Evolutionary conservation across 352 stramenopile genomes (phyloP), one percentile per base, ranked within the genome.

Genomic region (Pythium phragmiticola): DNA sequence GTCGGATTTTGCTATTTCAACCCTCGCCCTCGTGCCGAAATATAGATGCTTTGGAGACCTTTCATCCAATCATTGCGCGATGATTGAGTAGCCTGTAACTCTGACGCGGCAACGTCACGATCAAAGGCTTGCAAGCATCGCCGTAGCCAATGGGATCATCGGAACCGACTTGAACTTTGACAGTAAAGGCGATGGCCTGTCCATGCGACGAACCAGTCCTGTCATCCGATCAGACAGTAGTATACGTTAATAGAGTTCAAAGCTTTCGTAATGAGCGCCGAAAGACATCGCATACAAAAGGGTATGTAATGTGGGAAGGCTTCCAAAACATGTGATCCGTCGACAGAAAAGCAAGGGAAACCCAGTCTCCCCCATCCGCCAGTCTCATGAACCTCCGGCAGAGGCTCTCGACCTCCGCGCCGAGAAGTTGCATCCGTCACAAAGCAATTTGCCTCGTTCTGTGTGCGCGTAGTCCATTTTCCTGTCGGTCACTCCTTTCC

Each of bases 61-160:
- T 51, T 37, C 57, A 66, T 51, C 64, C 64, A 70, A 70, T 70
- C 63, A 65, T 9, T 19, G 11, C 0, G 36, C 36, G 8, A 3
- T n/a, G 48, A n/a, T 1, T 9, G 17, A 26, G 8, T 28, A n/a
- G 51, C 34, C 17, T 14, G 5, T 8, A 5, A 55, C 2, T 47
- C 23, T 70, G 64, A 70, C 64, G 64, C 64, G 64, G 41, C 64
- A 43, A 70, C 48, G 64, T 70, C 57, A 66, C 39, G 8, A 19
- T n/a, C 21, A 17, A 19, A 5, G 30, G 57, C 51, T 66, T 51
- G 12, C 53, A 30, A 37, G 13, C 4, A 47, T 37, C 34, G 11
- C 34, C 34, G 11, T 41, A 13, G 39, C 64, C 57, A 70, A 70
- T 70, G 51, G 66, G 26, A 57, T 12, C 34, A 16, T 12, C 19